Evolutionary conservation across 805 yeast genomes (phyloP).

Genomic region (Candida sithepensis): DNA sequence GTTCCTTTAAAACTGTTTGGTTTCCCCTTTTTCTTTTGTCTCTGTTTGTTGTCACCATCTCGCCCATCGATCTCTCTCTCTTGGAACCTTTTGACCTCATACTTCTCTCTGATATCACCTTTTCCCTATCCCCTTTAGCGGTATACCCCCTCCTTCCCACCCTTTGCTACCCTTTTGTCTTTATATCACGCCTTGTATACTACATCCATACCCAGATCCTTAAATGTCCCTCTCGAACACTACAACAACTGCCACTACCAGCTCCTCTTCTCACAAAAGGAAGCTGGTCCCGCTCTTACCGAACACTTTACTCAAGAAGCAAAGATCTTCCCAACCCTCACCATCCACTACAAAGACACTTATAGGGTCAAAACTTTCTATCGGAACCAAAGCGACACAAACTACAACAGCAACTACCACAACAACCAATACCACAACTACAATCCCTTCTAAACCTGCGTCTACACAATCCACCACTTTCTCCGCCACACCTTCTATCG

Average conservation of each 20-base stretch:
- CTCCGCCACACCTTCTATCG: neutral
- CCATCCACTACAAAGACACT: neutral
- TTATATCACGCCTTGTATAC: neutral
- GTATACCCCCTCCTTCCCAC: too few relatives aligned
- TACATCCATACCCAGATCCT: neutral
- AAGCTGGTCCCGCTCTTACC: slow-evolving; percentile 27
- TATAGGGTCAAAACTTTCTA: neutral
- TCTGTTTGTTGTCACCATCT: too few relatives aligned
- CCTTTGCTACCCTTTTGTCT: too few relatives aligned
- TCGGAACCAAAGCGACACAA: neutral
- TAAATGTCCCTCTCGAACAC: neutral
- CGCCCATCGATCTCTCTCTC: too few relatives aligned
- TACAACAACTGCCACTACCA: neutral
- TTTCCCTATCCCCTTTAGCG: too few relatives aligned
- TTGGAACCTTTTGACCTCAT: too few relatives aligned
- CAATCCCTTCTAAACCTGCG: neutral
- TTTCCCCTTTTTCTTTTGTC: too few relatives aligned
- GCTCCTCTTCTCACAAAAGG: slow-evolving; percentile 16
- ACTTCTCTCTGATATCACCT: too few relatives aligned
- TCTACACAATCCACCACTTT: neutral
- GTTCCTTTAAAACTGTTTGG: too few relatives aligned
- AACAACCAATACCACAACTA: neutral
- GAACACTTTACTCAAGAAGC: slow-evolving; percentile 16
- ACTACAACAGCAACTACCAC: slow-evolving; percentile 1
- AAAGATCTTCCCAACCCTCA: slow-evolving; percentile 2